Base-by-base conservation (phyloP, 345 rosid species). In the Geranium brycei region DNA sequence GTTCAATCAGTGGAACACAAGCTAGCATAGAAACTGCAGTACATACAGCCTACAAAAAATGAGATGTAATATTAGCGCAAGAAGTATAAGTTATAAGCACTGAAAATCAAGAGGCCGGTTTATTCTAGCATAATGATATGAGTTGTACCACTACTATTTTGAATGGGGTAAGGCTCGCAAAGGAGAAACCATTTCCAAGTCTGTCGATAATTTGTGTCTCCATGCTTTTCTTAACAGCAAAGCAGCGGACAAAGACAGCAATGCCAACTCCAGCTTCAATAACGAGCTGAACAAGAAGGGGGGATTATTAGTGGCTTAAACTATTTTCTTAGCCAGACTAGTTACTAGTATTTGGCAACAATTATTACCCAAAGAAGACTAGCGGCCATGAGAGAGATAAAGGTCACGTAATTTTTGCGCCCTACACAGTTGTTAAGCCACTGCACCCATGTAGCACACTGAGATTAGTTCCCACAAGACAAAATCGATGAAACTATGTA, bases 391-490 rank as follows among this genome's bases (percentile, higher is more conserved):
- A 93, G 88, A 5, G 82, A 79, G 76, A 90, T 83, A 73, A 93
- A 93, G 12, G 97, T 88, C 58, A 81, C 77, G 71, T 93, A 93
- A 63, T 93, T 93, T 77, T 76, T 90, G 81, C 77, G 82, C 32
- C 99, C 99, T 5, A 93, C 99, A 72, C 99, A 93, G 74, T 93
- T 93, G 80, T 93, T 93, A 60, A 93, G 96, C 99, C 99, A 93
- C 99, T 93, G 90, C 79, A 85, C 4, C 68, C 72, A 69, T 60
- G 61, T 66, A 73, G 73, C 4, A 74, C 41, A 35, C 41, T 7
- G 4, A 74, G 41, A 71, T 83, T 62, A 77, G 64, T 58, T 60
- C 61, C 61, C 19, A 32, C 11, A 11, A 65, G 57, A n/a, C 23
- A 59, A 31, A 62, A 59, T 30, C 40, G 10, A 58, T 11, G 1